Evolutionary conservation across 2,329 filamentous ascomycete species (phyloP).

Genomic region (Fusarium pilosicola): DNA sequence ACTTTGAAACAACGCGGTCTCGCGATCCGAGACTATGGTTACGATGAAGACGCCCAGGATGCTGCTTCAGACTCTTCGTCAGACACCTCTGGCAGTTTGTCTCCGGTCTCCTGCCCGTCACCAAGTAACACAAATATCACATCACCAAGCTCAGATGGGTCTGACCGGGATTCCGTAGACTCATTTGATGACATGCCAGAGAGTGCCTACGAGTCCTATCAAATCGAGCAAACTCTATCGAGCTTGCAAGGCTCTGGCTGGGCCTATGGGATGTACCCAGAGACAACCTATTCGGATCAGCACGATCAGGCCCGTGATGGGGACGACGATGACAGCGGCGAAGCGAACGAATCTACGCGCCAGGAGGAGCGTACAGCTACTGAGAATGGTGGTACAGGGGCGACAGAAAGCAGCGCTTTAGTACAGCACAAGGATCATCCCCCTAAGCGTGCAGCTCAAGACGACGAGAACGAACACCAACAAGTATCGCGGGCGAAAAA

Average conservation of each 20-base stretch:
- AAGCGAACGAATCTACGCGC: not conserved
- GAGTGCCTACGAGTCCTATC: not conserved
- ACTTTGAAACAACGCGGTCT: too few species aligned
- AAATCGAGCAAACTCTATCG: rapidly evolving
- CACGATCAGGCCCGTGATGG: not conserved
- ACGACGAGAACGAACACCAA: not conserved
- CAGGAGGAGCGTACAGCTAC: too few species aligned
- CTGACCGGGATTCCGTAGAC: not conserved
- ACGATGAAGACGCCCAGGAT: not conserved
- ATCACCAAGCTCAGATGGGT: not conserved
- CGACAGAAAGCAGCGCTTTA: not conserved
- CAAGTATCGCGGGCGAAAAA: not conserved
- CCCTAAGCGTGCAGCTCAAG: not conserved
- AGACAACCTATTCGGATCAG: not conserved
- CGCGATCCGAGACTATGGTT: rapidly evolving
- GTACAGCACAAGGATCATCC: not conserved
- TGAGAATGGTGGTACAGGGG: too few species aligned
- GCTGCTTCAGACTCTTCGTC: not conserved
- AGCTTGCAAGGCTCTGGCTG: not conserved
- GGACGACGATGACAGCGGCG: not conserved
- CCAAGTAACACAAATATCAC: not conserved
- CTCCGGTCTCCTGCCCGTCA: not conserved
- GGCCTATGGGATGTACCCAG: not conserved
- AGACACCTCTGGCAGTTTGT: not conserved
- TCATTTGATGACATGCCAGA: not conserved